A percentile compares a stretch with the other conserved stretches of the same genome.
Conservation (phyloP, 2,329 filamentous ascomycete genomes). For the Exophiala calicioides region DNA sequence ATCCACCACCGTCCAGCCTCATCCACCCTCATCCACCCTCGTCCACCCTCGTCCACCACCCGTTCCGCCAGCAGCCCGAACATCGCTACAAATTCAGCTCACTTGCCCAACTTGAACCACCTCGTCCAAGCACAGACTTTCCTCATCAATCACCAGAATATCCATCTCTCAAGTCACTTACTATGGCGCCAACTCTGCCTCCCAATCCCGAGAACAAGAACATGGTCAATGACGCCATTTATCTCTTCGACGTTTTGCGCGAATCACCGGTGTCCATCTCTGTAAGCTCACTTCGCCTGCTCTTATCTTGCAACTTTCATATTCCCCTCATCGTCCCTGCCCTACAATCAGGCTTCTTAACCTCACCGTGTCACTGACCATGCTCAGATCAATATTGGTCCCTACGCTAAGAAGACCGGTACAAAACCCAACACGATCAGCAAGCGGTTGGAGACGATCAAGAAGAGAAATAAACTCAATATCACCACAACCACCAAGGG, state of each 20-base stretch:
- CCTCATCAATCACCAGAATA: no score
- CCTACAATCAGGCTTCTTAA: no score
- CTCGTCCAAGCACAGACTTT: no score
- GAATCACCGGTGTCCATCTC: conserved; percentile 11
- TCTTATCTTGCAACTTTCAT: neutral
- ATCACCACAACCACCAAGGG: conserved; percentile 15
- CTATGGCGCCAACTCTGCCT: conserved; percentile 10
- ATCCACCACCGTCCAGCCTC: no score
- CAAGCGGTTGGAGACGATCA: conserved; percentile 19
- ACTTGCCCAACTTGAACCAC: neutral
- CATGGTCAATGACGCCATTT: conserved; percentile 17
- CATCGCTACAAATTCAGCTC: neutral
- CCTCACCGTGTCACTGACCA: no score
- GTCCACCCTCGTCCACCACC: no score
- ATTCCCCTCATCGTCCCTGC: neutral
- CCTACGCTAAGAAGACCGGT: conserved; percentile 14
- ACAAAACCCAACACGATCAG: conserved; percentile 22
- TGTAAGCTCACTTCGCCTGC: conserved; percentile 8
- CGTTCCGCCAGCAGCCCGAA: no score
- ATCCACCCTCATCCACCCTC: no score
- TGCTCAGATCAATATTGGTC: conserved; percentile 15
- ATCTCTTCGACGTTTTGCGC: conserved; percentile 16
- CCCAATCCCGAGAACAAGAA: neutral
- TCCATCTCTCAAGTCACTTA: no score
- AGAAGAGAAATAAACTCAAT: conserved; percentile 22